These are phyloP conservation scores for Aspergillus sp. DNA, from an alignment of 2,329 filamentous ascomycete species.

Conservation along the genomic window DNA sequence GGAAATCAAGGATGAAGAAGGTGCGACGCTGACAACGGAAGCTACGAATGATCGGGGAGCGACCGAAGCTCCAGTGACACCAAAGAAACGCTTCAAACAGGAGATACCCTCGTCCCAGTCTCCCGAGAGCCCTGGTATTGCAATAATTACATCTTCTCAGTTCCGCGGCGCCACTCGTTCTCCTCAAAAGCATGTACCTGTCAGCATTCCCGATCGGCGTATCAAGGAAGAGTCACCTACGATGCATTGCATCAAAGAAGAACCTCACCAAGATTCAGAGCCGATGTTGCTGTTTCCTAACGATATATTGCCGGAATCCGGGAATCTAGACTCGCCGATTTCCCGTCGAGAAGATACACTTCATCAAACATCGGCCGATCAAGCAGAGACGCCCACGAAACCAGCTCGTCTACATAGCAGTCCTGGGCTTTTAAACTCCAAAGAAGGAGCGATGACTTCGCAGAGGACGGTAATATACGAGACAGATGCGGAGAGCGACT, in stretches of 20 bases:
- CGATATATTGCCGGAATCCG: background rate
- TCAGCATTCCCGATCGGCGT: background rate
- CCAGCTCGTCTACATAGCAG: background rate
- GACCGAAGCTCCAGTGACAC: conserved; percentile 30
- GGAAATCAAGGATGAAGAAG: conserved; percentile 19
- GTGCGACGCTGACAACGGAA: conserved; percentile 8
- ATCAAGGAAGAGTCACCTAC: conserved; percentile 27
- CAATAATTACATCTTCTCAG: conserved; percentile 40
- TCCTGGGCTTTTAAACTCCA: background rate
- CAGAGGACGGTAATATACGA: conserved; percentile 44
- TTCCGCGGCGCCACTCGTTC: conserved; percentile 32
- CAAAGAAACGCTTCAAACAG: conserved; percentile 32
- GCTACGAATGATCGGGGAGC: background rate
- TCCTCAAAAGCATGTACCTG: conserved; percentile 24
- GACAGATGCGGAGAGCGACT: conserved; percentile 45
- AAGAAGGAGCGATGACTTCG: conserved; percentile 13
- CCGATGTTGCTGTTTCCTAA: background rate
- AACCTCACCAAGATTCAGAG: conserved; percentile 11
- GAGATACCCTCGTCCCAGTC: conserved; percentile 48
- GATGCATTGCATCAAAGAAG: background rate
- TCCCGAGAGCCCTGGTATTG: conserved; percentile 44
- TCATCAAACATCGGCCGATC: background rate
- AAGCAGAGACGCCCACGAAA: background rate
- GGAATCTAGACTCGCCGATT: background rate
- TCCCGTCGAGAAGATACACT: background rate